Conservation (phyloP, 164 flowering plant species). For the Stephania cephalantha region DNA sequence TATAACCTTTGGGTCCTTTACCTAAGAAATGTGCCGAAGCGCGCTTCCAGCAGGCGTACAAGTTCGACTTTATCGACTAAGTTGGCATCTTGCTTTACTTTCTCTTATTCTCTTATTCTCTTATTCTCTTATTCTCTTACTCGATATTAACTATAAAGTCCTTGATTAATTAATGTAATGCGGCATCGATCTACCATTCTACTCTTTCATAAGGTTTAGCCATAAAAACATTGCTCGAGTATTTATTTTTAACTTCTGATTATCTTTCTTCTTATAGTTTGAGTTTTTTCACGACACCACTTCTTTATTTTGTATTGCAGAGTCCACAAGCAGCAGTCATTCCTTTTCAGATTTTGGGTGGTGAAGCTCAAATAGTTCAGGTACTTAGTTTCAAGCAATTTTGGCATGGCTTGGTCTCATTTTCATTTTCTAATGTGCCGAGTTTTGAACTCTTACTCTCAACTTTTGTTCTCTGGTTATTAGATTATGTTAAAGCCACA, state of each 20-base stretch:
- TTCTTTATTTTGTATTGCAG: slow-evolving; percentile 28
- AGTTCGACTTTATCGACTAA: not conserved
- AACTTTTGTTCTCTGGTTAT: slow-evolving; percentile 11
- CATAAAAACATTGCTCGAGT: not conserved
- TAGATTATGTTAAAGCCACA: slow-evolving; percentile 96
- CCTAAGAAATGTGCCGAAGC: not conserved
- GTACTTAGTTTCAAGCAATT: slow-evolving; percentile 23
- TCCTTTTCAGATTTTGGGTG: slow-evolving; percentile 85
- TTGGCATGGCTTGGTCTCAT: not conserved
- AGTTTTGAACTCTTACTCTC: not conserved
- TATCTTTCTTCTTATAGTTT: not conserved
- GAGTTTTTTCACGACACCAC: slow-evolving; percentile 3
- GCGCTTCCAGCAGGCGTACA: not conserved
- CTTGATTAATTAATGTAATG: not conserved
- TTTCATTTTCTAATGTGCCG: not conserved
- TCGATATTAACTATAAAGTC: not conserved
- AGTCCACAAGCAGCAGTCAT: slow-evolving; percentile 71
- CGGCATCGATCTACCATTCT: not conserved
- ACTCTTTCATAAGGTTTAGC: not conserved
- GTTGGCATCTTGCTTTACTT: not conserved
- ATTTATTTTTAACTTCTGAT: not conserved
- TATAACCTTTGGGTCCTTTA: not conserved
- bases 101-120: not conserved
- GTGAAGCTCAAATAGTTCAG: slow-evolving; percentile 92
- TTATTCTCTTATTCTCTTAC: not conserved